These are phyloP conservation scores for Suhomyces bolitotheri DNA, from an alignment of 1,139 yeast species.

Conservation along the genomic window DNA sequence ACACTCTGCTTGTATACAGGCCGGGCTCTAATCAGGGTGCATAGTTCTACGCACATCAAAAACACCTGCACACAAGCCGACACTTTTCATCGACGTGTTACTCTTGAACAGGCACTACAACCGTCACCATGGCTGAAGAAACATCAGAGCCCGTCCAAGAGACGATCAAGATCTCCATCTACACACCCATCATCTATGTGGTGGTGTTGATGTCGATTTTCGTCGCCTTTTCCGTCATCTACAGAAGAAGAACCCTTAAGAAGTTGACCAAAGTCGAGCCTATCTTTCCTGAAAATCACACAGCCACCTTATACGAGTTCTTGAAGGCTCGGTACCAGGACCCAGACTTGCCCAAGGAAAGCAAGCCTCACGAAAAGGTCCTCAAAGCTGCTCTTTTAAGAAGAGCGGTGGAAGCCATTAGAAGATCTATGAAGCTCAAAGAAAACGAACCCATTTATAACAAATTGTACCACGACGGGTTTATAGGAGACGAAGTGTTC, in stretches of 20 bases:
- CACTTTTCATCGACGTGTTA: constrained; percentile 25
- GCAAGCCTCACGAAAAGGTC: constrained; percentile 75
- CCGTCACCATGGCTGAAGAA: constrained; percentile 30
- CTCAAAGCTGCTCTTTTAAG: constrained; percentile 80
- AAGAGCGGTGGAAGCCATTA: constrained; percentile 71
- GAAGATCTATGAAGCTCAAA: constrained; percentile 68
- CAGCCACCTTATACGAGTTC: constrained; percentile 63
- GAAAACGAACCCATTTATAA: constrained; percentile 69
- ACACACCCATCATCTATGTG: constrained; percentile 81
- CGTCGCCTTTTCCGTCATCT: constrained; percentile 68
- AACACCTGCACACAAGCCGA: constrained; percentile 6
- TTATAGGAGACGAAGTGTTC: constrained; percentile 86
- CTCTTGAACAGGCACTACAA: background rate
- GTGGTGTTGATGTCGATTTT: constrained; percentile 71
- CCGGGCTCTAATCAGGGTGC: no score
- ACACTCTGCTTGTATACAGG: no score
- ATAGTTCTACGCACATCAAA: no score
- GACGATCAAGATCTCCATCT: constrained; percentile 62
- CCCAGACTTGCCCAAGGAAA: constrained; percentile 40
- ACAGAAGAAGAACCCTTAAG: constrained; percentile 60
- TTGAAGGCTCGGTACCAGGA: constrained; percentile 50
- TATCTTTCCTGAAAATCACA: constrained; percentile 67
- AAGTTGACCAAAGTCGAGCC: constrained; percentile 62
- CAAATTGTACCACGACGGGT: constrained; percentile 78
- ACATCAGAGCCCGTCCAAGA: constrained; percentile 23